These are phyloP conservation scores for Viridothelium virens DNA, from an alignment of 495 filamentous ascomycete species.

Conservation along the genomic window DNA sequence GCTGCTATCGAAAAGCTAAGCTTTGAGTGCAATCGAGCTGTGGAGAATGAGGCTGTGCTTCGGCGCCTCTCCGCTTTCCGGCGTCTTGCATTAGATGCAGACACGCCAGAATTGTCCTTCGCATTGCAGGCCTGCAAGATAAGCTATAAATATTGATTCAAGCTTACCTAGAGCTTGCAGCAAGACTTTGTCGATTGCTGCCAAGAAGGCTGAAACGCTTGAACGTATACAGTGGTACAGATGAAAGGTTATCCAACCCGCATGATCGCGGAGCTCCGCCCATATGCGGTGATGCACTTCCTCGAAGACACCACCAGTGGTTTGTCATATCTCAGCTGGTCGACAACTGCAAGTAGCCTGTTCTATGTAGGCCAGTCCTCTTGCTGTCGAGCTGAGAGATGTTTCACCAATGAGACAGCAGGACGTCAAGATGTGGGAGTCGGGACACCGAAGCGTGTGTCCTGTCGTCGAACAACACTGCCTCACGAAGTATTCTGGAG, in stretches of 20 bases:
- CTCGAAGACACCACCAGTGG: not conserved
- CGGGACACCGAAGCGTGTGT: not conserved
- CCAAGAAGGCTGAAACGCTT: not conserved
- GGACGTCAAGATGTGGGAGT: not conserved
- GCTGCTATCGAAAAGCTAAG: too few species aligned
- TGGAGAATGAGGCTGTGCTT: too few species aligned
- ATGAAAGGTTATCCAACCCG: not conserved
- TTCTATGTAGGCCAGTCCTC: not conserved
- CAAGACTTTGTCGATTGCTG: not conserved
- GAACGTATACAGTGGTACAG: not conserved
- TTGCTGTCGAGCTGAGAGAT: not conserved
- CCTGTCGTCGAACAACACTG: not conserved
- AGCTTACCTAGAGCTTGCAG: not conserved
- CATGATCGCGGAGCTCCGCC: not conserved
- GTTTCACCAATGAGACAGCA: not conserved
- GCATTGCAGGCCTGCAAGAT: not conserved
- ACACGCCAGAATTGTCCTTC: not conserved
- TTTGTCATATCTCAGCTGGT: not conserved
- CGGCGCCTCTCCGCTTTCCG: not conserved
- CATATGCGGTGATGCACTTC: not conserved
- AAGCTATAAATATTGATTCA: not conserved
- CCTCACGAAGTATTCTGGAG: not conserved
- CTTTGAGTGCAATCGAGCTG: too few species aligned
- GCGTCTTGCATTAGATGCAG: not conserved
- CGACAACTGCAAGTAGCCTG: not conserved